A percentile compares a stretch with the other conserved stretches of the same genome.
Conservation (phyloP, 2,329 filamentous ascomycete species). For the Coniochaeta pulveracea region DNA sequence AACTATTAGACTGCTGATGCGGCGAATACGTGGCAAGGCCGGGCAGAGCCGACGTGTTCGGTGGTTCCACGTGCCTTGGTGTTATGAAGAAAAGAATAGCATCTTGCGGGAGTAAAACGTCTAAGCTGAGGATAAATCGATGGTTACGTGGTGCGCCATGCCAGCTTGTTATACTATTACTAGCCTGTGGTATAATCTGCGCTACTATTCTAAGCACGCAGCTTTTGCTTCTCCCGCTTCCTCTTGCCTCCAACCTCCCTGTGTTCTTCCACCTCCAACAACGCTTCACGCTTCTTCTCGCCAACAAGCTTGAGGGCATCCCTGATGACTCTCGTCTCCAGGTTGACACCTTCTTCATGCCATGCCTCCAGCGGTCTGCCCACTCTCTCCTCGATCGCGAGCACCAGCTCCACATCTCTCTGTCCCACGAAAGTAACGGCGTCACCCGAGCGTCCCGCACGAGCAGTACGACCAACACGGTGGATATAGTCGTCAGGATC, state of each 20-base stretch:
- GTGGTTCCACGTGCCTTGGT: too few relatives aligned
- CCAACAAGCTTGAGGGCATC: conserved; percentile 82
- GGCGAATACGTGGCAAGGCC: too few relatives aligned
- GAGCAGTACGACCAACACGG: conserved; percentile 85
- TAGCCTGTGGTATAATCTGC: too few relatives aligned
- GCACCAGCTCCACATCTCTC: conserved; percentile 80
- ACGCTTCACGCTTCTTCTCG: conserved; percentile 89
- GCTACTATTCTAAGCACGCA: conserved; percentile 24
- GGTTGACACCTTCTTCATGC: conserved; percentile 81
- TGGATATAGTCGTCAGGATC: conserved; percentile 97
- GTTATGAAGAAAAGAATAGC: not conserved
- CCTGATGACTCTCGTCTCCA: conserved; percentile 80
- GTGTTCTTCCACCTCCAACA: conserved; percentile 84
- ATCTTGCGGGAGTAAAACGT: too few relatives aligned
- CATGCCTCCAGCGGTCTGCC: conserved; percentile 73
- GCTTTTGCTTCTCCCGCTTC: conserved; percentile 49
- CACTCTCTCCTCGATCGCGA: conserved; percentile 79
- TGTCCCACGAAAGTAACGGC: conserved; percentile 85
- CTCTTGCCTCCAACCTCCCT: conserved; percentile 84
- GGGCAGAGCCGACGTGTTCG: too few relatives aligned
- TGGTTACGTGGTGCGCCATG: too few relatives aligned
- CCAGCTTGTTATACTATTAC: too few relatives aligned
- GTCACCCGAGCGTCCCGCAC: conserved; percentile 76
- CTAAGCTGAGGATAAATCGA: too few relatives aligned
- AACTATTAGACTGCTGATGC: too few relatives aligned